Percentiles rank a stretch among this genome's conserved stretches.
Conservation (phyloP, 306 rosid genomes). For the Oemleria cerasiformis region DNA sequence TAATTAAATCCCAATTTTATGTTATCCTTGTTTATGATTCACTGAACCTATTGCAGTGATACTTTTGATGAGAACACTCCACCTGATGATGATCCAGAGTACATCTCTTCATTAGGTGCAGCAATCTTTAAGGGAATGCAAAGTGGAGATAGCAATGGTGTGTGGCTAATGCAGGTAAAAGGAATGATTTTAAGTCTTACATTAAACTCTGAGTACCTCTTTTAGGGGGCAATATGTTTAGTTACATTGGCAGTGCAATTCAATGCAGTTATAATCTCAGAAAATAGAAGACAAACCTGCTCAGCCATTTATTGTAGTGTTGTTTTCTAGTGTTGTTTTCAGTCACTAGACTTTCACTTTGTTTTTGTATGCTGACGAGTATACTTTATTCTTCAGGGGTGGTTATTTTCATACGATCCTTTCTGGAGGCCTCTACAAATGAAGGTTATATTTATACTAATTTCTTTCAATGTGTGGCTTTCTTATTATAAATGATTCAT, state of each 20-base stretch:
- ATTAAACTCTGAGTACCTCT: not conserved
- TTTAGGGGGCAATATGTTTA: no score
- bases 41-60: constrained; percentile 54
- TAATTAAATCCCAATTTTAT: not conserved
- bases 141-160: constrained; percentile 71
- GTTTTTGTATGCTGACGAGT: constrained; percentile 9
- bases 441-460: constrained; percentile 48
- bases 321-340: no score
- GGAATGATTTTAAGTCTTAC: not conserved
- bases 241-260: not conserved
- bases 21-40: constrained; percentile 12
- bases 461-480: constrained; percentile 4
- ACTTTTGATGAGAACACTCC: constrained; percentile 98
- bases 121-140: constrained; percentile 79
- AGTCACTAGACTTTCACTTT: not conserved
- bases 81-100: constrained; percentile 73
- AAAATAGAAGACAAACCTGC: no score
- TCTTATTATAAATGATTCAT: constrained; percentile 1
- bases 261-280: not conserved
- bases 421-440: constrained; percentile 93
- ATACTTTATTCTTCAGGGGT: constrained; percentile 49
- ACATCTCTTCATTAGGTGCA: constrained; percentile 81
- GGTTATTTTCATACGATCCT: constrained; percentile 92
- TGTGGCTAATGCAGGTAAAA: constrained; percentile 95
- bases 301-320: no score